Evolutionary conservation across 164 flowering plant species (phyloP).

Genomic region (Vitis amurensis): DNA sequence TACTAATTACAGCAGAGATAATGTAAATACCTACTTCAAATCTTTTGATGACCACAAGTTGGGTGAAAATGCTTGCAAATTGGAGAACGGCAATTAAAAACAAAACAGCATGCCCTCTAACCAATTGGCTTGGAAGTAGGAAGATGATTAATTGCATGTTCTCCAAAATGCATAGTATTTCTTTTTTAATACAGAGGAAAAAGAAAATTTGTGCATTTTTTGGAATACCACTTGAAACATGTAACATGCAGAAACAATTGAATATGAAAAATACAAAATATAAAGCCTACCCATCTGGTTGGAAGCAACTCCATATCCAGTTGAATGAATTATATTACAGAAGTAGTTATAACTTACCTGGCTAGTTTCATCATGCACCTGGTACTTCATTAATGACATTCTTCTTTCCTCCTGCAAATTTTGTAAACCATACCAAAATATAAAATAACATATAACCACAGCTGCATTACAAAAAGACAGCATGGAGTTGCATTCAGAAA

Average conservation of each 20-base stretch:
- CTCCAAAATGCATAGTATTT: constrained; percentile 4
- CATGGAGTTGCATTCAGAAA: not conserved
- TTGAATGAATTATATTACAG: constrained; percentile 17
- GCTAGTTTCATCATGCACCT: constrained; percentile 99
- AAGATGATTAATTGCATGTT: constrained; percentile 14
- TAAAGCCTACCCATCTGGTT: constrained; percentile 50
- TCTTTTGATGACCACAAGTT: constrained; percentile 57
- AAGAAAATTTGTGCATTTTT: constrained; percentile 12
- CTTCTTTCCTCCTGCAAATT: constrained; percentile 92
- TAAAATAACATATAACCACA: not conserved
- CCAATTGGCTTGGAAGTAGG: constrained; percentile 25
- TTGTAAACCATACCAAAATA: constrained; percentile 1
- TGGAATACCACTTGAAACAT: constrained; percentile 36
- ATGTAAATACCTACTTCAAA: constrained; percentile 68
- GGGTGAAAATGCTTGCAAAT: constrained; percentile 54
- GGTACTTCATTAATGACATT: constrained; percentile 86
- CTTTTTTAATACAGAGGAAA: constrained; percentile 11
- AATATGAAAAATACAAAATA: constrained; percentile 34
- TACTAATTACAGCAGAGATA: constrained; percentile 39
- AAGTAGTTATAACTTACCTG: constrained; percentile 88
- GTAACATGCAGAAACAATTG: constrained; percentile 36
- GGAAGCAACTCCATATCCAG: constrained; percentile 41
- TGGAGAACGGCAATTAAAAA: constrained; percentile 34
- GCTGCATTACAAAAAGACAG: not conserved
- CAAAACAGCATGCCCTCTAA: constrained; percentile 34